Conservation (phyloP, 805 yeast species). For the Candida broadrunensis region DNA sequence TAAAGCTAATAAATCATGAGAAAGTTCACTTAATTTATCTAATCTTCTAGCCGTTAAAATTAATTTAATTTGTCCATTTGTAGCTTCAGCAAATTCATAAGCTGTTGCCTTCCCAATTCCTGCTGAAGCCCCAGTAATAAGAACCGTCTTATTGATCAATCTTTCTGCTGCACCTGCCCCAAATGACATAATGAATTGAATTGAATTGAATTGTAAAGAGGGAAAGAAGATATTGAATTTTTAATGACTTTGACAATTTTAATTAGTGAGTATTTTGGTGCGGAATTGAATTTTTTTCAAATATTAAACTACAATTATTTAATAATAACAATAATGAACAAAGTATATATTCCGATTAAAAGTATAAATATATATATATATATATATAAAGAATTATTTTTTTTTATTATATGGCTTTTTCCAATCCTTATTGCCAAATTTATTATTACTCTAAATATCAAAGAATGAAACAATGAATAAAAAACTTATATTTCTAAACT, state of each 20-base stretch:
- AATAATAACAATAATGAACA: not conserved
- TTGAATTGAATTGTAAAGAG: not conserved
- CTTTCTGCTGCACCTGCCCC: slow-evolving; percentile 77
- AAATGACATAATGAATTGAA: slow-evolving; percentile 47
- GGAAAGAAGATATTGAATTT: not conserved
- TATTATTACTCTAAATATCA: no score
- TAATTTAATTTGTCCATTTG: slow-evolving; percentile 67
- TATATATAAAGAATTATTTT: not conserved
- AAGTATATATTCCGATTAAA: not conserved
- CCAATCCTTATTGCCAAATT: no score
- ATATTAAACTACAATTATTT: no score
- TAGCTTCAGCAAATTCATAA: slow-evolving; percentile 72
- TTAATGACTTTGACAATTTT: no score
- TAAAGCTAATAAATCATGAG: slow-evolving; percentile 41
- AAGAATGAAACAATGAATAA: no score
- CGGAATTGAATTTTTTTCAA: no score
- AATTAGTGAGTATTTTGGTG: no score
- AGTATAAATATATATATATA: no score
- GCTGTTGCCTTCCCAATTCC: slow-evolving; percentile 97
- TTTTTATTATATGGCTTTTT: no score
- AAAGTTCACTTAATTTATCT: slow-evolving; percentile 52
- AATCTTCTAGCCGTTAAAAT: slow-evolving; percentile 77
- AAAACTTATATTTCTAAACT: no score
- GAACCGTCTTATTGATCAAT: slow-evolving; percentile 70
- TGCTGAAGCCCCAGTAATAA: slow-evolving; percentile 95